Evolutionary conservation across 331 rosid species (phyloP).

Genomic region (Malus hybrid): DNA sequence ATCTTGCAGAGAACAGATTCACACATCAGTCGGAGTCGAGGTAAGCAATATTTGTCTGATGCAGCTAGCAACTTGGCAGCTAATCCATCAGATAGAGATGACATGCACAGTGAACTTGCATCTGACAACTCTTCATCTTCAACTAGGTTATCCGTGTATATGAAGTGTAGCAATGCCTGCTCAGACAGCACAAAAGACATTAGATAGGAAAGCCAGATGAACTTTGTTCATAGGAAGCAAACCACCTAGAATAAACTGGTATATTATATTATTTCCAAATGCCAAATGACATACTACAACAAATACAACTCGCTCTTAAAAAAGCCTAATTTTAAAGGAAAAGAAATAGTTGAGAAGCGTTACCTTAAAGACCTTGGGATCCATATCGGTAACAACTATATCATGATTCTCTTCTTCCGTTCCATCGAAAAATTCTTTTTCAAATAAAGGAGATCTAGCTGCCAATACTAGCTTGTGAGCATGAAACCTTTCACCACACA

Average conservation of each 20-base stretch:
- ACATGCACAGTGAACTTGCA: conserved; percentile 52
- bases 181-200: conserved; percentile 9
- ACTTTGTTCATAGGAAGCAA: background rate
- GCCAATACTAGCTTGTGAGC: conserved; percentile 85
- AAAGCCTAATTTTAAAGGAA: background rate
- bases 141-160: conserved; percentile 69
- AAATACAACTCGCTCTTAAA: background rate
- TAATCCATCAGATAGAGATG: conserved; percentile 59
- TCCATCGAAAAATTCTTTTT: conserved; percentile 36
- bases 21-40: conserved; percentile 81
- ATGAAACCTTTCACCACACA: conserved; percentile 63
- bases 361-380: conserved; percentile 92
- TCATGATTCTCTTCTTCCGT: conserved; percentile 53
- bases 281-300: background rate
- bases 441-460: conserved; percentile 70
- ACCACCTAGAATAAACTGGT: conserved; percentile 1
- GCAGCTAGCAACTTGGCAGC: conserved; percentile 84
- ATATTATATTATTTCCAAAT: background rate
- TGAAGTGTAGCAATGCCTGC: conserved; percentile 90
- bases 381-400: conserved; percentile 51
- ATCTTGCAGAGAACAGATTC: conserved; percentile 90
- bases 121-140: conserved; percentile 65
- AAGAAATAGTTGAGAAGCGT: background rate
- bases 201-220: background rate
- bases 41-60: conserved; percentile 77